Evolutionary conservation across 306 rosid species (phyloP).

Genomic region (Fragaria iinumae): DNA sequence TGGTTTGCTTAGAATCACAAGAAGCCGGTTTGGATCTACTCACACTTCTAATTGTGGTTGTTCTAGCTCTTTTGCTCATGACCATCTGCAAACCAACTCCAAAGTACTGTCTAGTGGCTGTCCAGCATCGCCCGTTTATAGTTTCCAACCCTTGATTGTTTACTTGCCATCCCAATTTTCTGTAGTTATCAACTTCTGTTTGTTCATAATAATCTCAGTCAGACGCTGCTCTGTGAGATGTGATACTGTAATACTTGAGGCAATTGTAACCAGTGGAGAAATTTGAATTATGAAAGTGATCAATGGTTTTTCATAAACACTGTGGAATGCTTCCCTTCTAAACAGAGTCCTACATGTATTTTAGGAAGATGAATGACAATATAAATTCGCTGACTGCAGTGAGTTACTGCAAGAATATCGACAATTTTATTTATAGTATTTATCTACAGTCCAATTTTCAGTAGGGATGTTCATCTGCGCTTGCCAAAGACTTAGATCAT

Average conservation of each 20-base stretch:
- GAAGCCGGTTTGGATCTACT: slow-evolving; percentile 21
- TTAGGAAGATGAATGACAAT: background rate
- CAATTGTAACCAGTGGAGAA: background rate
- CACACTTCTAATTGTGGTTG: slow-evolving; percentile 29
- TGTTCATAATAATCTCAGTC: background rate
- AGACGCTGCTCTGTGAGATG: background rate
- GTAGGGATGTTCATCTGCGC: background rate
- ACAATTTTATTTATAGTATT: background rate
- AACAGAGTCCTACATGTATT: background rate
- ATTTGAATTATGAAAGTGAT: background rate
- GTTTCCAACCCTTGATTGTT: background rate
- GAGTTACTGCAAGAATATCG: background rate
- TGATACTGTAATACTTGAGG: background rate
- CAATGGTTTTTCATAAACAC: background rate
- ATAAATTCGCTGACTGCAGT: background rate
- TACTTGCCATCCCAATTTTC: background rate
- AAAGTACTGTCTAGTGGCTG: slow-evolving; percentile 22
- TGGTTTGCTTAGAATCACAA: slow-evolving; percentile 21
- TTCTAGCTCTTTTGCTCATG: slow-evolving; percentile 36
- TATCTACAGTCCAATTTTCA: background rate
- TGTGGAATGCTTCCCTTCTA: background rate
- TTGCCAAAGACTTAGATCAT: background rate
- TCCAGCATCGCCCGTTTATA: slow-evolving; percentile 23
- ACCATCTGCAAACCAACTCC: slow-evolving; percentile 37
- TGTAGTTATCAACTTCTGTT: background rate